These are phyloP conservation scores for Eucalyptus tenuipes DNA, from an alignment of 345 rosid genomes.

Conservation along the genomic window DNA sequence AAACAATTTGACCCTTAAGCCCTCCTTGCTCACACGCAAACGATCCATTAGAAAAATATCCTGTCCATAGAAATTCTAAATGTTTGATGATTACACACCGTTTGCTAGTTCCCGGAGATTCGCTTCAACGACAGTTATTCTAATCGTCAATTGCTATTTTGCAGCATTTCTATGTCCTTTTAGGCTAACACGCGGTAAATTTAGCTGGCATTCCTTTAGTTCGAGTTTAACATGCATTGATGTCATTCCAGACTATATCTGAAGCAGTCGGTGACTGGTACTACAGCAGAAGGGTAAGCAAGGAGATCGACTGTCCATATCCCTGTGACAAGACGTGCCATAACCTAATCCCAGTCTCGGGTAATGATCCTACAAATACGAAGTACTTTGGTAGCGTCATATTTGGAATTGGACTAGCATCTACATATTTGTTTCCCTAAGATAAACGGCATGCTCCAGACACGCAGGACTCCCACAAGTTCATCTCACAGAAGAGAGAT, in stretches of 20 bases:
- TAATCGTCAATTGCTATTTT: not conserved
- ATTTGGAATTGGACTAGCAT: not conserved
- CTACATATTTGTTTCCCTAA: not conserved
- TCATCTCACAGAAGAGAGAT: not conserved
- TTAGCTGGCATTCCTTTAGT: not conserved
- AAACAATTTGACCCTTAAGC: not conserved
- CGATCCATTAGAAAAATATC: not conserved
- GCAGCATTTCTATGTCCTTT: not conserved
- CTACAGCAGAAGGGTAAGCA: constrained; percentile 36
- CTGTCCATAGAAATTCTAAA: not conserved
- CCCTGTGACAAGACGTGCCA: constrained; percentile 74
- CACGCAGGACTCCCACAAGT: not conserved
- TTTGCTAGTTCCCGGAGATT: not conserved
- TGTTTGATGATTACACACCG: not conserved
- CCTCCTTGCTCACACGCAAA: not conserved
- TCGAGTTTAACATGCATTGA: not conserved
- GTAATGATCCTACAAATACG: not conserved
- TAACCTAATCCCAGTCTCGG: constrained; percentile 23
- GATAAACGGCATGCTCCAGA: not conserved
- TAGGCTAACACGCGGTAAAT: not conserved
- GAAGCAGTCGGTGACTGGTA: constrained; percentile 93
- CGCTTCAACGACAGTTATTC: not conserved
- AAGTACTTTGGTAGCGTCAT: not conserved
- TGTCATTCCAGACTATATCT: constrained; percentile 53
- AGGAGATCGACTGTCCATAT: constrained; percentile 63